Base-by-base conservation (phyloP, 2,329 filamentous ascomycete genomes). In the Colletotrichum falcatum region DNA sequence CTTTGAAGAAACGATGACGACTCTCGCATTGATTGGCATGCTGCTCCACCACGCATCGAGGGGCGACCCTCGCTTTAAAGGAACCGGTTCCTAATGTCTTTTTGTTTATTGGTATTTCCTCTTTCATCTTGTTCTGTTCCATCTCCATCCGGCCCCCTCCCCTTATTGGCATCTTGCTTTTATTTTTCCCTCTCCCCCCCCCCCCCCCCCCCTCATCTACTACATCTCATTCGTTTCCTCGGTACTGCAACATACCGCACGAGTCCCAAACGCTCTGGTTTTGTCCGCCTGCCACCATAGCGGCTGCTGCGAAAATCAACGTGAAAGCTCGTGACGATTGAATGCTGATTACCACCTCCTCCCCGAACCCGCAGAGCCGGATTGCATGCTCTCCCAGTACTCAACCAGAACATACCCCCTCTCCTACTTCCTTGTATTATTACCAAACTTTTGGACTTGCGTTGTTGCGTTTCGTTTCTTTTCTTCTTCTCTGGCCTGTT, bases 1-100 rank as follows among this genome's bases (percentile, higher is more conserved):
- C n/a, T 51, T 54, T 54, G 9, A 56, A 58, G 63, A 53, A 56
- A 67, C 64, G 51, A 61, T 67, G 49, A 70, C 67, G 67, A 46
- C 51, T 67, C 8, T 35, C 35, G 67, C 63, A 67, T 66, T 66
- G 63, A 44, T 44, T 44, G 42, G 63, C 64, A 61, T 61, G 55
- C 64, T 61, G 55, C 64, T 44, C 53, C 28, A 55, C 33, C 33
- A 44, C 42, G 42, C 62, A 65, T 61, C 9, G 64, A 49, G 39
- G 65, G 58, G 65, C 65, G 39, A 66, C 58, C 59, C 59, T 61
- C 48, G 64, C 20, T 54, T 54, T 14, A 51, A 55, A 61, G 49
- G 58, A n/a, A 46, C 30, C 61, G 42, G 66, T 58, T 56, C 66
- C 20, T 70, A 61, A 44, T 66, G 62, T 61, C 26, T 61, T 37